Percentiles rank a stretch among this genome's conserved stretches.
These are phyloP conservation scores for Purpureocillium lavendulum DNA, from an alignment of 2,329 filamentous ascomycete species.

Conservation along the genomic window DNA sequence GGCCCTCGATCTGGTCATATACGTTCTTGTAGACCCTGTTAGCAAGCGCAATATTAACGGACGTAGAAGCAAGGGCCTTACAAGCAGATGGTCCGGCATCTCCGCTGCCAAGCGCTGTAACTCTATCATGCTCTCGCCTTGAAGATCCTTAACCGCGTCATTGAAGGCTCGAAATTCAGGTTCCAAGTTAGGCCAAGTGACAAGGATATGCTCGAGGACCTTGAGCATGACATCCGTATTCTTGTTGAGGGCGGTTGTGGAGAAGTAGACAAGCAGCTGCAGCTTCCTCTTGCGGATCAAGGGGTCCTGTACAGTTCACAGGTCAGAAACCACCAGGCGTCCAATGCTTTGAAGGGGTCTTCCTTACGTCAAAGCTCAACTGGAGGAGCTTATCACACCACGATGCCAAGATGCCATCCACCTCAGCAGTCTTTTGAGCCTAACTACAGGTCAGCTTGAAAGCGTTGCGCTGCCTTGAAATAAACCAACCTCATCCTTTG, in stretches of 20 bases:
- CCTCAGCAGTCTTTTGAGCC: conserved; percentile 42
- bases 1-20: conserved; percentile 77
- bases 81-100: conserved; percentile 83
- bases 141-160: conserved; percentile 83
- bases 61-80: conserved; percentile 25
- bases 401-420: conserved; percentile 57
- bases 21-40: conserved; percentile 45
- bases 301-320: conserved; percentile 51
- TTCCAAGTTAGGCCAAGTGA: conserved; percentile 68
- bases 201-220: conserved; percentile 83
- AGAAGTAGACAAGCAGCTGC: conserved; percentile 77
- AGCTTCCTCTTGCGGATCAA: conserved; percentile 74
- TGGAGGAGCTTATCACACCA: conserved; percentile 68
- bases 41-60: background rate
- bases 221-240: conserved; percentile 77
- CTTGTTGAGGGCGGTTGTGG: conserved; percentile 69
- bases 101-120: conserved; percentile 81
- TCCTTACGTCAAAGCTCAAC: conserved; percentile 55
- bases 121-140: conserved; percentile 77
- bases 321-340: background rate
- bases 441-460: conserved; percentile 15
- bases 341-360: background rate
- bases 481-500: conserved; percentile 19
- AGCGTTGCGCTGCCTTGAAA: background rate
- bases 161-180: conserved; percentile 67